Evolutionary conservation across 345 rosid species (phyloP).

Genomic region (Salix koriyanagi): DNA sequence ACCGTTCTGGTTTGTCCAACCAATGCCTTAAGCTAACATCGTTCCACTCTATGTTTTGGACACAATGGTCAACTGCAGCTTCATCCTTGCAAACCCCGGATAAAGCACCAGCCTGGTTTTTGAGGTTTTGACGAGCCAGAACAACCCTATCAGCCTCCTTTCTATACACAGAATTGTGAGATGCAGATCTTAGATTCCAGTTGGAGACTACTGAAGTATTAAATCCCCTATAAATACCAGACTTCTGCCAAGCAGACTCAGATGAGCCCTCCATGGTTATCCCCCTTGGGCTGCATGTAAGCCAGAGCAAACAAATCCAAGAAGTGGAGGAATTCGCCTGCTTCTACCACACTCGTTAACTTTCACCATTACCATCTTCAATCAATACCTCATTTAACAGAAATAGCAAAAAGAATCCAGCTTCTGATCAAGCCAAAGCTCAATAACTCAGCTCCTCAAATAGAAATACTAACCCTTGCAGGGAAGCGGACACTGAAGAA

Average conservation of each 20-base stretch:
- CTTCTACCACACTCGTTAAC: slow-evolving; percentile 31
- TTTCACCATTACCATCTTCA: slow-evolving; percentile 41
- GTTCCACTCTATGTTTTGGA: slow-evolving; percentile 61
- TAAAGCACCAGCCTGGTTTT: slow-evolving; percentile 43
- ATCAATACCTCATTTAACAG: slow-evolving; percentile 41
- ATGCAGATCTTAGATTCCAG: slow-evolving; percentile 40
- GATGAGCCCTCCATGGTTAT: slow-evolving; percentile 81
- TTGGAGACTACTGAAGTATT: slow-evolving; percentile 53
- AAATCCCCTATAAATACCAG: slow-evolving; percentile 54
- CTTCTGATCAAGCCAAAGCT: slow-evolving; percentile 14
- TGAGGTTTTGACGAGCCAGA: slow-evolving; percentile 45
- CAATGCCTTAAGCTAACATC: slow-evolving; percentile 95
- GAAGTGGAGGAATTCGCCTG: slow-evolving; percentile 33
- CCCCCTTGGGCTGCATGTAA: slow-evolving; percentile 41
- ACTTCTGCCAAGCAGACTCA: slow-evolving; percentile 55
- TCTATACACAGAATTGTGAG: slow-evolving; percentile 33
- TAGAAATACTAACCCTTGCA: slow-evolving; percentile 21
- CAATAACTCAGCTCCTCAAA: slow-evolving; percentile 1
- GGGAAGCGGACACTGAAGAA: slow-evolving; percentile 8
- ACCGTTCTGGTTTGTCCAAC: slow-evolving; percentile 76
- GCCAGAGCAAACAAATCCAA: slow-evolving; percentile 34
- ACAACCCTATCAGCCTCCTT: slow-evolving; percentile 43
- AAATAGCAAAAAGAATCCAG: slow-evolving; percentile 6
- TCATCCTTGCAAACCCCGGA: slow-evolving; percentile 57
- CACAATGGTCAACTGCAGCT: slow-evolving; percentile 45